Conservation (phyloP, 164 flowering plant species). For the Echeveria elegans region DNA sequence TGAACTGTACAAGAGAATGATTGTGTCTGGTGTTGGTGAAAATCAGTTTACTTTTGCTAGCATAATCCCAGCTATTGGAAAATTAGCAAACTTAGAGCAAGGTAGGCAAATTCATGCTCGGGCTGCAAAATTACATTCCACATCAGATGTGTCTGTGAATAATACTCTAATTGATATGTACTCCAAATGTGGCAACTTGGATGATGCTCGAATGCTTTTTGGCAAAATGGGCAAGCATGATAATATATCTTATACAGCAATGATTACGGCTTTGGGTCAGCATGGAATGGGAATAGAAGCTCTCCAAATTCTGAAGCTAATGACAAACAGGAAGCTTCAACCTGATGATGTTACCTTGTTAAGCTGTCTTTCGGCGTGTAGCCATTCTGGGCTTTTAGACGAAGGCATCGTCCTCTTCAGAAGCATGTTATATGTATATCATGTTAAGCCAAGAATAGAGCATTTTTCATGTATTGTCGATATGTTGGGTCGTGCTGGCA, state of each 20-base stretch:
- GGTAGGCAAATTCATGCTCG: slow-evolving; percentile 21
- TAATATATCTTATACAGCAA: slow-evolving; percentile 16
- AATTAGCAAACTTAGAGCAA: slow-evolving; percentile 16
- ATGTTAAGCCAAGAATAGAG: slow-evolving; percentile 15
- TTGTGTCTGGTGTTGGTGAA: slow-evolving; percentile 13
- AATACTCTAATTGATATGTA: slow-evolving; percentile 24
- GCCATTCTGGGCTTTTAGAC: slow-evolving; percentile 21
- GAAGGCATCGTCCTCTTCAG: slow-evolving; percentile 16
- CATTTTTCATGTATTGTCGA: slow-evolving; percentile 22
- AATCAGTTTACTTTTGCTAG: slow-evolving; percentile 17
- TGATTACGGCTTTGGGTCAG: slow-evolving; percentile 19
- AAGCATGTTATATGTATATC: slow-evolving; percentile 12
- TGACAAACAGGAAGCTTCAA: slow-evolving; percentile 9
- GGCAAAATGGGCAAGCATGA: slow-evolving; percentile 16
- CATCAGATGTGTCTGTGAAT: slow-evolving; percentile 13
- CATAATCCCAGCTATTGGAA: slow-evolving; percentile 16
- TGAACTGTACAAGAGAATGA: slow-evolving; percentile 15
- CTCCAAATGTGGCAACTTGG: slow-evolving; percentile 22
- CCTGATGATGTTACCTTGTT: slow-evolving; percentile 21
- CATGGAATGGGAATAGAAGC: slow-evolving; percentile 21
- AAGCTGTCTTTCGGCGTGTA: slow-evolving; percentile 23
- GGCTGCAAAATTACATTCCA: slow-evolving; percentile 13
- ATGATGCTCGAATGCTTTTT: slow-evolving; percentile 16
- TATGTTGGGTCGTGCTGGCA: slow-evolving; percentile 23
- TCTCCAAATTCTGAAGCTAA: slow-evolving; percentile 12